These are phyloP conservation scores for Ascochyta koolunga DNA, from an alignment of 2,329 filamentous ascomycete species.

Conservation along the genomic window DNA sequence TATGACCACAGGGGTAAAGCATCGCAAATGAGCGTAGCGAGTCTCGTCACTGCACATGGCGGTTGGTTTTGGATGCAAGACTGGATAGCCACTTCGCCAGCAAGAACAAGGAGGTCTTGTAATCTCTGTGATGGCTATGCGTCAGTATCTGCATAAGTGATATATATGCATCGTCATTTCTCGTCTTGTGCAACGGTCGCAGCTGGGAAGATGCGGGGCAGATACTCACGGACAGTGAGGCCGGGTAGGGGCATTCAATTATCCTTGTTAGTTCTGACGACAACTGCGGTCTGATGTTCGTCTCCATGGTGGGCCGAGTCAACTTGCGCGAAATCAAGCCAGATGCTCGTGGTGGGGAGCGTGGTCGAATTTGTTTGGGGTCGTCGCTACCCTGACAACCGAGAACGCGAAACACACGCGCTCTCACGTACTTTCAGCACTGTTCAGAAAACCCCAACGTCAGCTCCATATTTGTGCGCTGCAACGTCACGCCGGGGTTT, in stretches of 20 bases:
- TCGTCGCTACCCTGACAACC: constrained; percentile 26
- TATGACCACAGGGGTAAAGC: constrained; percentile 59
- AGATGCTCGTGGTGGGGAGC: constrained; percentile 17
- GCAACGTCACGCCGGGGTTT: not conserved
- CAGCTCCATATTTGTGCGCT: not conserved
- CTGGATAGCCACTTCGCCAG: constrained; percentile 46
- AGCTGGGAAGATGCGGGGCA: constrained; percentile 14
- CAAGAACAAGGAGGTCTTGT: constrained; percentile 41
- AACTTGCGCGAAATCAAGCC: constrained; percentile 8
- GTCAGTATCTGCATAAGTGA: constrained; percentile 29
- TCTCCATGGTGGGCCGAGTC: constrained; percentile 23
- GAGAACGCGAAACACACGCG: constrained; percentile 13
- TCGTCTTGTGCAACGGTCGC: constrained; percentile 16
- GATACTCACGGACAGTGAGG: constrained; percentile 55
- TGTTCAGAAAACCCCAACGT: no score
- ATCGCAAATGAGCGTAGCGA: constrained; percentile 54
- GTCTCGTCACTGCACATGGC: constrained; percentile 55
- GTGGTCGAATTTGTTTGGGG: constrained; percentile 23
- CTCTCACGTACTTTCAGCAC: constrained; percentile 15
- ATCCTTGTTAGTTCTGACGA: constrained; percentile 55
- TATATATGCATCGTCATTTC: constrained; percentile 34
- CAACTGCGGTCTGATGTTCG: constrained; percentile 31
- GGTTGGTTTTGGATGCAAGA: constrained; percentile 55
- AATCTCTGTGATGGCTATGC: constrained; percentile 40
- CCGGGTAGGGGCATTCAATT: constrained; percentile 57